Base-by-base conservation (phyloP, 2,329 filamentous ascomycete species). In the Alternaria arbusti region DNA sequence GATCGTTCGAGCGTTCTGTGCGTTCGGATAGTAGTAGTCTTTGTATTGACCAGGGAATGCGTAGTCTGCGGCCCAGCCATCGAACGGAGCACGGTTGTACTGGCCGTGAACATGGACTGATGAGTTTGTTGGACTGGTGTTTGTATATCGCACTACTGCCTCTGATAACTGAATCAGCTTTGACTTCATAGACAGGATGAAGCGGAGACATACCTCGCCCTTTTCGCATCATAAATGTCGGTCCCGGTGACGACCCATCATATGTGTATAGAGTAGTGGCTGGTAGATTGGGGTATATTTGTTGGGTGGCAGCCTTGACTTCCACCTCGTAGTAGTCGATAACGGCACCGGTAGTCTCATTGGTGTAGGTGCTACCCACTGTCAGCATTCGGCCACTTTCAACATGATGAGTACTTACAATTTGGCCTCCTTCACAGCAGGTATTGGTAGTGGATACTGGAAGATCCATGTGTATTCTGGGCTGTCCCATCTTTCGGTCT, bases 1-100 rank as follows among this genome's bases (percentile, higher is more conserved):
- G 28, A 88, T 79, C 0, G 85, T 81, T 40, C 87, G 82, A 2
- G 82, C 85, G 43, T 80, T 81, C 70, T 88, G 84, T 13, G 74
- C 78, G 71, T 89, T 89, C 10, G 87, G 86, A 67, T 87, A 89
- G 73, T 88, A 89, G 73, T 89, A 88, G 64, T 89, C 87, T 73
- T 89, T 88, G 76, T 84, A 87, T 68, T 88, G 77, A 1, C 85
- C 85, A 0, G 83, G 82, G 1, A 75, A 51, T 1, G 84, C 84
- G n/a, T 81, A 78, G 64, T 88, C 87, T 49, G 83, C 82, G 2
- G 86, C 86, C 85, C 85, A 88, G 0, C 86, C 86, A 66, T 86
- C 85, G 54, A 83, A 85, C 7, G 82, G 82, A 8, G 83, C 79
- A 30, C 82, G 77, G 57, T 73, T 73, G 32, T 83, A 85, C 12